phyloP scores from a whole-genome alignment of 208 protist genomes.

The Balamuthia mandrillaris region DNA sequence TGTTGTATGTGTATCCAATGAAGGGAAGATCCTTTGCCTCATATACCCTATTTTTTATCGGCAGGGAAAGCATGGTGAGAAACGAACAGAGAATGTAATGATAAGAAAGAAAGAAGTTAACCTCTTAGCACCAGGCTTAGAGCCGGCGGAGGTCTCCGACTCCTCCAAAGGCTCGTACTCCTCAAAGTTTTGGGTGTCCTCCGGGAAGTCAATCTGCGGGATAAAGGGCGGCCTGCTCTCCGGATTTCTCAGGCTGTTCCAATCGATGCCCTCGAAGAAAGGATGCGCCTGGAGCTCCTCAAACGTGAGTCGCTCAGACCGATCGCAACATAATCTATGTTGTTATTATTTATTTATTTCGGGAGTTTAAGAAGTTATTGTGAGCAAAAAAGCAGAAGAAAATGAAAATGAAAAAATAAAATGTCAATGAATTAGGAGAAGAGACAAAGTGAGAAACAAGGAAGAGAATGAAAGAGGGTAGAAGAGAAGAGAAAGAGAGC shows the following conservation, averaged over 20 bases:
- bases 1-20: conserved; percentile 39
- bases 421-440: background rate
- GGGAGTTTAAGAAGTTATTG: background rate
- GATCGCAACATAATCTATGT: conserved; percentile 3
- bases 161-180: conserved; percentile 6
- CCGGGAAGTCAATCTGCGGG: conserved; percentile 18
- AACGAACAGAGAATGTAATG: background rate
- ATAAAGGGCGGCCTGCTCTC: background rate
- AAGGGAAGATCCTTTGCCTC: conserved; percentile 16
- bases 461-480: background rate
- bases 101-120: background rate
- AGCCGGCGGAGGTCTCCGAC: background rate
- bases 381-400: background rate
- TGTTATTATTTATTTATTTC: background rate
- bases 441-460: background rate
- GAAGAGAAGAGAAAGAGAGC: background rate
- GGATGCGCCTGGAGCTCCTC: conserved; percentile 24
- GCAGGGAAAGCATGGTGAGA: background rate
- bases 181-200: conserved; percentile 29
- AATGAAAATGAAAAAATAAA: background rate
- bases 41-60: background rate
- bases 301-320: background rate
- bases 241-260: background rate
- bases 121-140: background rate
- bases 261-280: conserved; percentile 33